These are phyloP conservation scores for Trametes elegans DNA, from an alignment of 768 basidiomycete species.

Conservation along the genomic window DNA sequence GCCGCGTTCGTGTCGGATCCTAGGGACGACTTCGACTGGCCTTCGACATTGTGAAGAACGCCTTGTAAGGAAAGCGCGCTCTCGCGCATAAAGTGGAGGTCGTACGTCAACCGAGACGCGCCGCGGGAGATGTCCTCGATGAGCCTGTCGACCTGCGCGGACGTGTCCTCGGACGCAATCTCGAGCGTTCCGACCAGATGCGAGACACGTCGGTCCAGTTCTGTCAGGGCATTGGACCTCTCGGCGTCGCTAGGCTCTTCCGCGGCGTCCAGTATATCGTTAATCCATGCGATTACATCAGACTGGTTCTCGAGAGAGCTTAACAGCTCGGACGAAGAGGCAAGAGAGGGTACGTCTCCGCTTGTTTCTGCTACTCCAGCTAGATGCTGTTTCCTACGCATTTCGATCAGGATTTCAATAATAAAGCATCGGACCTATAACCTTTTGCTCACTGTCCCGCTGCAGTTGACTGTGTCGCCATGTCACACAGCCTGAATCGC, in stretches of 20 bases:
- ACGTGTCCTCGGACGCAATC: conserved; percentile 85
- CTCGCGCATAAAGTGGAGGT: conserved; percentile 97
- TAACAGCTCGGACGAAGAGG: conserved; percentile 18
- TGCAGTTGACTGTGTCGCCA: neutral
- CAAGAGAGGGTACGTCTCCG: neutral
- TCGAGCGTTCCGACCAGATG: conserved; percentile 79
- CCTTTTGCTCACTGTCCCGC: conserved; percentile 18
- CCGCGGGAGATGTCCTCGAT: conserved; percentile 92
- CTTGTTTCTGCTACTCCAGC: neutral
- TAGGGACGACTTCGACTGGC: conserved; percentile 48
- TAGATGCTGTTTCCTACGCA: neutral
- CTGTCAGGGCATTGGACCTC: conserved; percentile 28
- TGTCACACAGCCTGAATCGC: too few relatives aligned
- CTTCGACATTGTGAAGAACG: conserved; percentile 60
- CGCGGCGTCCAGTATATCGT: conserved; percentile 25
- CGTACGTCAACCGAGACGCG: conserved; percentile 89
- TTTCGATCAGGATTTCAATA: conserved; percentile 18
- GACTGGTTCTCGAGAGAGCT: conserved; percentile 25
- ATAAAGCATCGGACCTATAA: conserved; percentile 2
- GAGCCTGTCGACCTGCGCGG: conserved; percentile 77
- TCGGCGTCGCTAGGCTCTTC: conserved; percentile 13
- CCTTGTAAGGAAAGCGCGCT: conserved; percentile 75
- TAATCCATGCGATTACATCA: conserved; percentile 33
- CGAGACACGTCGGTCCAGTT: conserved; percentile 73
- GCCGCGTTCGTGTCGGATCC: conserved; percentile 60